Percentiles rank a stretch among this genome's conserved stretches.
phyloP scores from a whole-genome alignment of 768 basidiomycete genomes.

The Suillus spraguei region DNA sequence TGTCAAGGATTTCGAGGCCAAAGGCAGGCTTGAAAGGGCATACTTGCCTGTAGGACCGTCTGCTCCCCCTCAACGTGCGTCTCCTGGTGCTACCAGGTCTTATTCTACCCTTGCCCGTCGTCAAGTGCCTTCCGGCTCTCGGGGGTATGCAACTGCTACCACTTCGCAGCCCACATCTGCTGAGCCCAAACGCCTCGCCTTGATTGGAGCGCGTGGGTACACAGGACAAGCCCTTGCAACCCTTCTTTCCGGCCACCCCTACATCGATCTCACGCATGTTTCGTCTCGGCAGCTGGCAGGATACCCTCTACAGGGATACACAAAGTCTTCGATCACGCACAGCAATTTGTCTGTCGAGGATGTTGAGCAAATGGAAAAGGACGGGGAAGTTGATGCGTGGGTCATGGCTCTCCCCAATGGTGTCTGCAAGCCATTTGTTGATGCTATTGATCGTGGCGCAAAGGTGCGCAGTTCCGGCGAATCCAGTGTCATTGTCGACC shows the following conservation, averaged over 20 bases:
- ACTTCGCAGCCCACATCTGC: slow-evolving; percentile 43
- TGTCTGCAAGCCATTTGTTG: slow-evolving; percentile 94
- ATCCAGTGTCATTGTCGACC: slow-evolving; percentile 84
- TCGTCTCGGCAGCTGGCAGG: slow-evolving; percentile 95
- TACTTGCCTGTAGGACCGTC: slow-evolving; percentile 88
- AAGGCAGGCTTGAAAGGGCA: slow-evolving; percentile 82
- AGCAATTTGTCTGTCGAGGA: slow-evolving; percentile 78
- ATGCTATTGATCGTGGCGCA: slow-evolving; percentile 83
- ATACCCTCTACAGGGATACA: slow-evolving; percentile 75
- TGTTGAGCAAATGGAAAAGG: slow-evolving; percentile 87
- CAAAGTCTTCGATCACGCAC: slow-evolving; percentile 73
- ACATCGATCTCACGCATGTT: slow-evolving; percentile 90
- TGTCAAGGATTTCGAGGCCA: slow-evolving; percentile 73
- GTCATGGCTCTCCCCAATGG: slow-evolving; percentile 99
- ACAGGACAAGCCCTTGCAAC: slow-evolving; percentile 92
- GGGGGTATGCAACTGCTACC: slow-evolving; percentile 82
- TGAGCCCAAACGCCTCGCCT: slow-evolving; percentile 84
- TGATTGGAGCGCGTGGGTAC: slow-evolving; percentile 95
- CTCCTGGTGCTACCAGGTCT: slow-evolving; percentile 47
- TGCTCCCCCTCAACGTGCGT: slow-evolving; percentile 51
- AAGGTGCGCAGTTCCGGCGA: slow-evolving; percentile 49
- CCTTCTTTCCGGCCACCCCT: slow-evolving; percentile 86
- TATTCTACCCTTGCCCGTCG: slow-evolving; percentile 63
- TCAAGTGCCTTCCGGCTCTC: slow-evolving; percentile 46
- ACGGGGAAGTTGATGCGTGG: slow-evolving; percentile 95